Evolutionary conservation across 441 rosid species (phyloP), one percentile per base, ranked within the genome.

Genomic region (Eutrema salsugineum): DNA sequence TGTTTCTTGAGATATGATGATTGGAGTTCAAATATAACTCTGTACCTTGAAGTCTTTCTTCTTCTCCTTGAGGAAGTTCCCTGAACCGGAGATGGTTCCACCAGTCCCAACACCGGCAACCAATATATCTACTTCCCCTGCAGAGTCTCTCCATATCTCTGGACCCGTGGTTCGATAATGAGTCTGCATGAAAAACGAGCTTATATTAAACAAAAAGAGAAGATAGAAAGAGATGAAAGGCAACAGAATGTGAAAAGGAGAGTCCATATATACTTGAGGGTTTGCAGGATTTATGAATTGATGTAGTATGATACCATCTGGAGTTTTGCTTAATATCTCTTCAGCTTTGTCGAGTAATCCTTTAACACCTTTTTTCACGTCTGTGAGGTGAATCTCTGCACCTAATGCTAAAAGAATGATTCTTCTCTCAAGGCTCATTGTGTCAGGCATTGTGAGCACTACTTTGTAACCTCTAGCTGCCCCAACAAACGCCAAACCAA

Each of bases 151-250:
- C 98, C 98, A 93, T 70, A 91, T 88, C 84, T 93, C 98, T 0
- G 91, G 97, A 24, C 97, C 97, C 20, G 93, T 89, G 58, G 97
- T 87, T 74, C 77, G 86, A 43, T 89, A 93, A 68, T 91, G 98
- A 68, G 87, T 81, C 98, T 89, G 43, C 79, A 75, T 9, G 59
- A 20, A 0, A 53, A 40, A 4, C 17, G 39, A 28, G 27, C 5
- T 61, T 5, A 53, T 17, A 66, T 32, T 20, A 38, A 43, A 11
- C 50, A 32, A 36, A 3, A 27, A 2, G 9, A 1, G 46, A n/a
- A 76, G 36, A 47, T 11, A 54, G 8, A 14, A 5, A 49, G 38
- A n/a, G 6, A 33, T n/a, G 5, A 64, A 4, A 12, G 33, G n/a
- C 39, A 16, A 11, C 20, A 14, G 9, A 46, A 53, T 24, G 33